Conservation (phyloP, 495 filamentous ascomycete species). For the Cercophora samala region DNA sequence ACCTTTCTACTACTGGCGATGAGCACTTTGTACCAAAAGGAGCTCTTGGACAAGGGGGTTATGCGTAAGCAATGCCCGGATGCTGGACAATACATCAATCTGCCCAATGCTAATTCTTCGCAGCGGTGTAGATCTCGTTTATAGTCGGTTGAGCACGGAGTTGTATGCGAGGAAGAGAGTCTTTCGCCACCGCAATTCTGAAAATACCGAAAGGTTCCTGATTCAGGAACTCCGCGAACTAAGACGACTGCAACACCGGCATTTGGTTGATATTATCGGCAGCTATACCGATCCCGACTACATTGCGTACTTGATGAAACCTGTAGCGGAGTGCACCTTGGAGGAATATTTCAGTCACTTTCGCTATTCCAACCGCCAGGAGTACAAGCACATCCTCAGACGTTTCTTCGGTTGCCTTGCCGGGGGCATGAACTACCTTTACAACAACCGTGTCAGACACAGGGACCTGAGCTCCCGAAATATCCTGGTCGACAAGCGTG, state of each 20-base stretch:
- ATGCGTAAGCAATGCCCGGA: not conserved
- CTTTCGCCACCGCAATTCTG: not conserved
- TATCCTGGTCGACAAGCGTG: slow-evolving; percentile 20
- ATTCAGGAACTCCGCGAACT: slow-evolving; percentile 8
- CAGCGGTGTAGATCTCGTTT: not conserved
- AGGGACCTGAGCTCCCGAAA: slow-evolving; percentile 25
- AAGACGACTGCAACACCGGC: slow-evolving; percentile 7
- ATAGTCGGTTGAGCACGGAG: not conserved
- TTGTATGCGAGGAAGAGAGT: not conserved
- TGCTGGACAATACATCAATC: no score
- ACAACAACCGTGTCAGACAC: slow-evolving; percentile 24
- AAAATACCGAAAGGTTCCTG: not conserved
- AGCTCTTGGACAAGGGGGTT: not conserved
- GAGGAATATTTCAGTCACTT: slow-evolving; percentile 3
- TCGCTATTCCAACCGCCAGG: not conserved
- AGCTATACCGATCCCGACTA: slow-evolving; percentile 21
- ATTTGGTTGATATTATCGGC: slow-evolving; percentile 19
- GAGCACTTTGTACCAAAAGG: slow-evolving; percentile 8
- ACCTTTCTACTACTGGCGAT: slow-evolving; percentile 9
- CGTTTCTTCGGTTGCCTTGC: slow-evolving; percentile 24
- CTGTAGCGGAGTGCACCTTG: slow-evolving; percentile 9
- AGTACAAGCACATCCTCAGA: slow-evolving; percentile 3
- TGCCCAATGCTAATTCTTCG: not conserved
- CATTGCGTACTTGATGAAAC: slow-evolving; percentile 21
- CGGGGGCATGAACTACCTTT: slow-evolving; percentile 27